These are phyloP conservation scores for Ramalina intermedia DNA, from an alignment of 495 filamentous ascomycete species.

Conservation along the genomic window DNA sequence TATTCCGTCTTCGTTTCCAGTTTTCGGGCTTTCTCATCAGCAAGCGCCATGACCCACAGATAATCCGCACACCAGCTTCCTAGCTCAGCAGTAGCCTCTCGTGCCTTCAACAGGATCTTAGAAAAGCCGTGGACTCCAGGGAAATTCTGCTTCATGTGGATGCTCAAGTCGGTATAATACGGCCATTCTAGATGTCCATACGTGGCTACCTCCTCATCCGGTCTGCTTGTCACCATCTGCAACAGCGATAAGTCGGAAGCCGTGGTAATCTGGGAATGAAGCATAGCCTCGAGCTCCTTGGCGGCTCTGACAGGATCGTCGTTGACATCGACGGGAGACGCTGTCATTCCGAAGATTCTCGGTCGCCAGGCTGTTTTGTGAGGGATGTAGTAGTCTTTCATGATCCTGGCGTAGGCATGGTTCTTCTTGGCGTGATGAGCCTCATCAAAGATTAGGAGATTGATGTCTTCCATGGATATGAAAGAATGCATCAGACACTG, in stretches of 20 bases:
- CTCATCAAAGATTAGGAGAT: conserved; percentile 89
- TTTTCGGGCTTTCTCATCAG: conserved; percentile 47
- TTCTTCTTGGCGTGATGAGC: conserved; percentile 94
- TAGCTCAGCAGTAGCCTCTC: conserved; percentile 47
- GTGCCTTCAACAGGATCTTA: conserved; percentile 43
- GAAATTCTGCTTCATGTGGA: conserved; percentile 37
- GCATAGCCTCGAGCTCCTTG: conserved; percentile 54
- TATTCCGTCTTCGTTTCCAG: conserved; percentile 42
- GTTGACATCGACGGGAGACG: conserved; percentile 84
- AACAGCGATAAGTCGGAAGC: conserved; percentile 51
- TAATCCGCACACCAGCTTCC: conserved; percentile 80
- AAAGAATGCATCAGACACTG: conserved; percentile 69
- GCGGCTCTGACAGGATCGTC: conserved; percentile 56
- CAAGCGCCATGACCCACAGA: conserved; percentile 60
- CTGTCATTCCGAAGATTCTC: conserved; percentile 92
- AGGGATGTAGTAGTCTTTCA: conserved; percentile 67
- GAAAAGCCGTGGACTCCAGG: conserved; percentile 42
- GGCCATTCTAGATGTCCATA: conserved; percentile 38
- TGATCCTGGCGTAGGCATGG: conserved; percentile 81
- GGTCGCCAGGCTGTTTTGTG: conserved; percentile 40
- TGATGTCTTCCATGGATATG: conserved; percentile 71
- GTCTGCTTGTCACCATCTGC: conserved; percentile 41
- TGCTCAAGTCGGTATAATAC: conserved; percentile 51
- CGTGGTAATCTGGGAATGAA: conserved; percentile 75
- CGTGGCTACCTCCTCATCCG: conserved; percentile 42